Percentiles rank a stretch among this genome's conserved stretches.
These are phyloP conservation scores for Pulveroboletus frians DNA, from an alignment of 768 basidiomycete species.

Conservation along the genomic window DNA sequence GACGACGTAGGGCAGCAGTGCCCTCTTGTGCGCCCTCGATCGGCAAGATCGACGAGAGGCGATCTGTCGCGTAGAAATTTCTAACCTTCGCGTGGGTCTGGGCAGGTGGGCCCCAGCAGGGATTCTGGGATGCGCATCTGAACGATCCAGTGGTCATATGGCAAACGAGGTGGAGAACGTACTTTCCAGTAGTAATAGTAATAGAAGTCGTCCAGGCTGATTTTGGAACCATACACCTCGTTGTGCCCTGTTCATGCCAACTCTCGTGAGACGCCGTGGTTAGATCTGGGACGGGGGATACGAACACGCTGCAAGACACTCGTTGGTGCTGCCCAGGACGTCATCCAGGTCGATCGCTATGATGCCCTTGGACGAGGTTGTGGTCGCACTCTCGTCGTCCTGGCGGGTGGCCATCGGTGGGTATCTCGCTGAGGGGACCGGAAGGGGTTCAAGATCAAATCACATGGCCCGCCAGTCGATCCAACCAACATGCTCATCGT, in stretches of 20 bases:
- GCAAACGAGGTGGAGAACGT: not conserved
- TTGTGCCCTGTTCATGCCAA: constrained; percentile 55
- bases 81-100: constrained; percentile 57
- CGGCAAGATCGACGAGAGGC: constrained; percentile 43
- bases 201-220: constrained; percentile 53
- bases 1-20: constrained; percentile 45
- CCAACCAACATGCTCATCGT: constrained; percentile 26
- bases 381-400: not conserved
- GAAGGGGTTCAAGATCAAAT: not conserved
- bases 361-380: constrained; percentile 30
- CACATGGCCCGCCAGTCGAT: constrained; percentile 5
- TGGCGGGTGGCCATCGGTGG: not conserved
- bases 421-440: not conserved
- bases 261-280: not conserved
- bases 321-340: constrained; percentile 62
- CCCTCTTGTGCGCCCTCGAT: constrained; percentile 61
- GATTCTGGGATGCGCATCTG: constrained; percentile 32
- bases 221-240: constrained; percentile 46
- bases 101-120: constrained; percentile 55
- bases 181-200: constrained; percentile 82
- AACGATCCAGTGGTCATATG: not conserved
- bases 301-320: constrained; percentile 49
- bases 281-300: not conserved
- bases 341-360: constrained; percentile 68
- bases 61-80: constrained; percentile 51